phyloP scores from a whole-genome alignment of 2,329 filamentous ascomycete genomes.

The Cercospora sp. region DNA sequence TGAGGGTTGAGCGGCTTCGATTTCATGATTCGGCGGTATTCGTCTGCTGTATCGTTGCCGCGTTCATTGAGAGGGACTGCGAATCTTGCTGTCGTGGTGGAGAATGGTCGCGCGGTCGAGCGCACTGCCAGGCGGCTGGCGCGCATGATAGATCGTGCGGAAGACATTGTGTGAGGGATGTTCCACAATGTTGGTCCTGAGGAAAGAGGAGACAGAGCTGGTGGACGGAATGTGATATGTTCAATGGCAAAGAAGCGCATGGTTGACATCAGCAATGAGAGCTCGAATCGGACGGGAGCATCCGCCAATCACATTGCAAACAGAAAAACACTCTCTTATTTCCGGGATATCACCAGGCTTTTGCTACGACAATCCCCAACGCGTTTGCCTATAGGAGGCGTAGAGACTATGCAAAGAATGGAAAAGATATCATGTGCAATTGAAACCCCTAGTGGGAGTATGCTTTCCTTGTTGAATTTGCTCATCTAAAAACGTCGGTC shows the following conservation, averaged over 20 bases:
- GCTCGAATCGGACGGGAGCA: background rate
- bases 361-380: background rate
- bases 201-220: background rate
- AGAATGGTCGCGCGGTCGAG: conserved; percentile 41
- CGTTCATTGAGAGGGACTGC: conserved; percentile 48
- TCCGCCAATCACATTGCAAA: background rate
- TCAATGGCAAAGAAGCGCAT: conserved; percentile 13
- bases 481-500: background rate
- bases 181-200: background rate
- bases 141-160: conserved; percentile 48
- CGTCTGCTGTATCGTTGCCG: conserved; percentile 54
- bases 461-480: background rate
- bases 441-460: background rate
- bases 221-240: background rate
- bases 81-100: conserved; percentile 42
- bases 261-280: conserved; percentile 13
- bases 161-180: conserved; percentile 44
- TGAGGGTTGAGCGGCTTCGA: conserved; percentile 61
- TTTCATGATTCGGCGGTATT: conserved; percentile 57
- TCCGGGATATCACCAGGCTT: background rate
- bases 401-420: background rate
- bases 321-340: background rate
- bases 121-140: conserved; percentile 45
- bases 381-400: background rate
- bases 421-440: background rate